Evolutionary conservation across 768 basidiomycete genomes (phyloP).

Genomic region (Clitopilus passeckerianus): DNA sequence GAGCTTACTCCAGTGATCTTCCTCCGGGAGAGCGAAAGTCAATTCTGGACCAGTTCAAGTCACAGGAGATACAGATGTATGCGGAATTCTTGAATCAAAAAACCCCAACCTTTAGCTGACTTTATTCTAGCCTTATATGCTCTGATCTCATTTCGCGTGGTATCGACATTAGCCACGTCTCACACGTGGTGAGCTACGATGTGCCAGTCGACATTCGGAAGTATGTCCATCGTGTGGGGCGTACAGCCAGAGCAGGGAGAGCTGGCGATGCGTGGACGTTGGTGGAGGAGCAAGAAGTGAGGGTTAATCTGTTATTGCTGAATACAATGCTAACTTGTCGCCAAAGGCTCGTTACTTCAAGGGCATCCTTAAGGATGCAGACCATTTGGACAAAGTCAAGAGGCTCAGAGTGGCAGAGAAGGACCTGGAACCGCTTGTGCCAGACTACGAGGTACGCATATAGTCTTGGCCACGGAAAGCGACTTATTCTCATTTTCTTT

Average conservation of each 20-base stretch:
- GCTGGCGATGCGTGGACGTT: slow-evolving; percentile 90
- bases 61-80: slow-evolving; percentile 79
- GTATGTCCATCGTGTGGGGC: slow-evolving; percentile 95
- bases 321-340: neutral
- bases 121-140: slow-evolving; percentile 72
- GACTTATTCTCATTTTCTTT: neutral
- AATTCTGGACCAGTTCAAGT: slow-evolving; percentile 78
- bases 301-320: slow-evolving; percentile 5
- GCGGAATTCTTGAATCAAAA: neutral
- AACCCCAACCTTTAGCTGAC: neutral
- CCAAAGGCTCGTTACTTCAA: slow-evolving; percentile 84
- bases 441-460: slow-evolving; percentile 62
- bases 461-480: neutral
- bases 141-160: slow-evolving; percentile 96
- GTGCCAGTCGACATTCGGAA: slow-evolving; percentile 96
- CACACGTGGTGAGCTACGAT: slow-evolving; percentile 94
- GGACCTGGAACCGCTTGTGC: slow-evolving; percentile 49
- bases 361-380: slow-evolving; percentile 65
- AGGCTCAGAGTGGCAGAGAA: slow-evolving; percentile 59
- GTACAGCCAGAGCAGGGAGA: slow-evolving; percentile 91
- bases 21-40: slow-evolving; percentile 63
- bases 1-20: slow-evolving; percentile 87
- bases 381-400: slow-evolving; percentile 66
- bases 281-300: slow-evolving; percentile 90
- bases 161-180: slow-evolving; percentile 89